A percentile compares a stretch with the other conserved stretches of the same genome.
Evolutionary conservation across 306 rosid species (phyloP).

Genomic region (Begonia loranthoides): DNA sequence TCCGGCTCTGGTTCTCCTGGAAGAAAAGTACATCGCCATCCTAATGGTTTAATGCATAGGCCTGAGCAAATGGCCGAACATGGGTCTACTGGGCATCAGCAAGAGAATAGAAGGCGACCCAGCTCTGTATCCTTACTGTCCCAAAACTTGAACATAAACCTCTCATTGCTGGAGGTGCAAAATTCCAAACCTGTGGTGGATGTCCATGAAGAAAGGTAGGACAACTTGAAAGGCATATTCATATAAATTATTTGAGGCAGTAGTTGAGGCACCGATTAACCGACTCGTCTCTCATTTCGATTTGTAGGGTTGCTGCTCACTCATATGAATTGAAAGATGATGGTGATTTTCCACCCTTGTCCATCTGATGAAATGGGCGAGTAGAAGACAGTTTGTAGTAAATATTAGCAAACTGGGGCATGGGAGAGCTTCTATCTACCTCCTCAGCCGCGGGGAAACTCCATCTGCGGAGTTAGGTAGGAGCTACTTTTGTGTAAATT

Average conservation of each 20-base stretch:
- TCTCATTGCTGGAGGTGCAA: conserved; percentile 11
- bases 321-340: conserved; percentile 43
- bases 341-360: conserved; percentile 46
- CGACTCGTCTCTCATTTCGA: not conserved
- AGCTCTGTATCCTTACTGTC: too few species aligned
- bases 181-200: conserved; percentile 12
- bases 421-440: too few species aligned
- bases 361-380: conserved; percentile 15
- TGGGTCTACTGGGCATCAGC: conserved; percentile 10
- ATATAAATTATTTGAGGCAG: not conserved
- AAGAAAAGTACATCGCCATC: too few species aligned
- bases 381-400: too few species aligned
- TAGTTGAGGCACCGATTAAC: too few species aligned
- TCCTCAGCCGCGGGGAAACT: too few species aligned
- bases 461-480: too few species aligned
- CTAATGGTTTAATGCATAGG: conserved; percentile 11
- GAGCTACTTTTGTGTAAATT: too few species aligned
- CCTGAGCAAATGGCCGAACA: conserved; percentile 15
- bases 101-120: too few species aligned
- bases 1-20: too few species aligned
- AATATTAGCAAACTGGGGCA: too few species aligned
- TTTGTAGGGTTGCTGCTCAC: conserved; percentile 22
- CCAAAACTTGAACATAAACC: conserved; percentile 15
- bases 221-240: not conserved
- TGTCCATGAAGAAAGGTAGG: conserved; percentile 40